These are phyloP conservation scores for Colletotrichum lini DNA, from an alignment of 2,329 filamentous ascomycete genomes.

Conservation along the genomic window DNA sequence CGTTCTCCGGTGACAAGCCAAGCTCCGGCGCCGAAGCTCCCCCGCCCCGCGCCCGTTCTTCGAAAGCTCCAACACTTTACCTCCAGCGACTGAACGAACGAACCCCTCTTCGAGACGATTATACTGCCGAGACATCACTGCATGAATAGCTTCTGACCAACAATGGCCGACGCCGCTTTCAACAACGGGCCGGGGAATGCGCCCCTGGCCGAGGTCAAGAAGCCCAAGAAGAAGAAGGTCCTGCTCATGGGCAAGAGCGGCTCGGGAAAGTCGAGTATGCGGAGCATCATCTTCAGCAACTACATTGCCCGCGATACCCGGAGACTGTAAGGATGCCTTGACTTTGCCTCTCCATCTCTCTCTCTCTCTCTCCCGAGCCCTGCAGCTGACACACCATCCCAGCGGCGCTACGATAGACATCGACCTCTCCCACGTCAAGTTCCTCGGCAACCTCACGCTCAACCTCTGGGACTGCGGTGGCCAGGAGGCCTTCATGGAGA, in stretches of 20 bases:
- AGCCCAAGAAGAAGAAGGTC: constrained; percentile 88
- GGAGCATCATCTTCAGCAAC: constrained; percentile 98
- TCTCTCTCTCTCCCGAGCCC: background rate
- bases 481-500: constrained; percentile 98
- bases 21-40: constrained; percentile 2
- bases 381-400: background rate
- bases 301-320: constrained; percentile 97
- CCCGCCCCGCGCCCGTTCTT: background rate
- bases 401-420: constrained; percentile 97
- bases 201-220: constrained; percentile 66
- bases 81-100: background rate
- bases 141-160: background rate
- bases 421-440: constrained; percentile 98
- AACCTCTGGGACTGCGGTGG: constrained; percentile 99
- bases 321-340: constrained; percentile 69
- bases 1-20: background rate
- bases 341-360: background rate
- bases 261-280: constrained; percentile 98
- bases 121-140: no score
- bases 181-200: constrained; percentile 14
- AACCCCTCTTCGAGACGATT: background rate
- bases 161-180: constrained; percentile 30
- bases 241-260: constrained; percentile 95
- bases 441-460: constrained; percentile 96
- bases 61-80: background rate